Evolutionary conservation across 2,329 filamentous ascomycete species (phyloP).

Genomic region (Mariannaea elegans): DNA sequence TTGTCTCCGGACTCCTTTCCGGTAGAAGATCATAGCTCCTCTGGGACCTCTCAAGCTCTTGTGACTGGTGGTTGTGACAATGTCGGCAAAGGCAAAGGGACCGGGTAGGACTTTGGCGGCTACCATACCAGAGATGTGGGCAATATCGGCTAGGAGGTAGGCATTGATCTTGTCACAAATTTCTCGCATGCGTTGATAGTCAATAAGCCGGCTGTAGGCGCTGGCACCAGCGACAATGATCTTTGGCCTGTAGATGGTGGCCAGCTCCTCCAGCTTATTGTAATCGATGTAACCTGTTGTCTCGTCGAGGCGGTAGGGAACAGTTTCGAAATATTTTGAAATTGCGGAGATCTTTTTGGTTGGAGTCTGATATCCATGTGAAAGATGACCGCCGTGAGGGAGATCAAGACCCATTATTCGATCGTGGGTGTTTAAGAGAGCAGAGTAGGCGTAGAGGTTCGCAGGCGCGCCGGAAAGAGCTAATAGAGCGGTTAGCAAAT

Average conservation of each 20-base stretch:
- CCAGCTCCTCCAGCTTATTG: slow-evolving; percentile 86
- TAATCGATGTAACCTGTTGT: slow-evolving; percentile 96
- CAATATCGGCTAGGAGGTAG: slow-evolving; percentile 96
- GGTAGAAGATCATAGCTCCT: slow-evolving; percentile 98
- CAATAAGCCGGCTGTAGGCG: slow-evolving; percentile 94
- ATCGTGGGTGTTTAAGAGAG: slow-evolving; percentile 90
- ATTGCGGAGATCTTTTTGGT: slow-evolving; percentile 96
- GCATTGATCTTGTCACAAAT: slow-evolving; percentile 91
- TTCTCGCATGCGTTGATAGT: slow-evolving; percentile 91
- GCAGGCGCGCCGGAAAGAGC: slow-evolving; percentile 79
- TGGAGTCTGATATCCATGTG: slow-evolving; percentile 96
- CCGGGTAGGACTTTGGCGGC: slow-evolving; percentile 91
- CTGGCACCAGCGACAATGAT: slow-evolving; percentile 94
- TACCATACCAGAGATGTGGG: slow-evolving; percentile 94
- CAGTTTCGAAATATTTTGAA: slow-evolving; percentile 98
- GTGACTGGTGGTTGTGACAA: slow-evolving; percentile 98
- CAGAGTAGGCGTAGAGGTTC: slow-evolving; percentile 95
- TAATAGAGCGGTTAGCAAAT: slow-evolving; percentile 45
- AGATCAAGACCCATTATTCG: slow-evolving; percentile 97
- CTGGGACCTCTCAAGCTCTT: slow-evolving; percentile 95
- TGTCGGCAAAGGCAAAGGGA: slow-evolving; percentile 88
- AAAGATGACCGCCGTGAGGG: slow-evolving; percentile 94
- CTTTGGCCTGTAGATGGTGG: slow-evolving; percentile 91
- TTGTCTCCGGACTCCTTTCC: slow-evolving; percentile 85
- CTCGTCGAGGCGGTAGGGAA: slow-evolving; percentile 93